Evolutionary conservation across 371 early-diverging fungal species (phyloP), one percentile per base, ranked within the genome.

Genomic region (Cokeromyces recurvatus): DNA sequence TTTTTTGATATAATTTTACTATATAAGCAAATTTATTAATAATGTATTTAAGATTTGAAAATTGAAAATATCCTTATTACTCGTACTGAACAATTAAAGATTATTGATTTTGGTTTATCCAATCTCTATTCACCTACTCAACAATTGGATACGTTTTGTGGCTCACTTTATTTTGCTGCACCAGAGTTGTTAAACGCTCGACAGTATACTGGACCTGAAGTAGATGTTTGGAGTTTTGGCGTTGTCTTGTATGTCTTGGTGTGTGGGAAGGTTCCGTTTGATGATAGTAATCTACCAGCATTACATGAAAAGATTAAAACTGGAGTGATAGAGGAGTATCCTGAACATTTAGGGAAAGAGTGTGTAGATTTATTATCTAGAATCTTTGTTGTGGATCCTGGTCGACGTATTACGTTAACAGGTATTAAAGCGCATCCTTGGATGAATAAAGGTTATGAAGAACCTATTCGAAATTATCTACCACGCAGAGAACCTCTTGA

Each of bases 31-130:
- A n/a, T n/a, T n/a, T n/a, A n/a, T n/a, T n/a, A 57, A n/a, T n/a
- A n/a, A n/a, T n/a, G n/a, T n/a, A n/a, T n/a, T n/a, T n/a, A n/a
- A 55, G 94, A 94, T 64, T 68, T 95, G 53, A 95, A 95, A 71
- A 85, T 94, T 34, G 96, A 95, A 68, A 95, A 95, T 60, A 85
- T 95, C 36, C 61, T 94, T 21, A 68, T 92, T 19, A 64, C 64
- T 12, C 41, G 61, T 32, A 52, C 62, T 56, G 78, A 81, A 45
- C 51, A 67, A 31, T 74, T 83, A 39, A 82, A 79, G 46, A 66
- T 90, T 14, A 77, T 87, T 17, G 96, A 95, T 55, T 94, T 93
- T 70, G 96, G 96, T 0, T 68, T 94, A 43, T 82, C 89, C 14
- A 90, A 88, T 38, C 82, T 90, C 38, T 88, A 81, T 54, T 83